These are phyloP conservation scores for Barbarea vulgaris DNA, from an alignment of 345 rosid species.

Conservation along the genomic window DNA sequence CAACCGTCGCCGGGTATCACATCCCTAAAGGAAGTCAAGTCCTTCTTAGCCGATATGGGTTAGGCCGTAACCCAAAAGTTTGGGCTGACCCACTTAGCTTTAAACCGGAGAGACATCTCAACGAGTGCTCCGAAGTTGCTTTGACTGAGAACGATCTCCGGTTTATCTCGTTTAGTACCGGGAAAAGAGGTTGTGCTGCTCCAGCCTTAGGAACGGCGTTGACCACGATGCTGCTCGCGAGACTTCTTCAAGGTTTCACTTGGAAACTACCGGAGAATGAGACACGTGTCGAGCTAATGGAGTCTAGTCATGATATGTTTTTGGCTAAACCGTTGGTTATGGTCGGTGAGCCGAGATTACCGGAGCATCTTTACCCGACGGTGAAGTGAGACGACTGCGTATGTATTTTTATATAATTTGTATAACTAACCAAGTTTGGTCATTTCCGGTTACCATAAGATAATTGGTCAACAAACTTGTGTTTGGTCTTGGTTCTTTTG, in stretches of 20 bases:
- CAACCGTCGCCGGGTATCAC: constrained; percentile 43
- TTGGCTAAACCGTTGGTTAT: constrained; percentile 46
- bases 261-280: constrained; percentile 41
- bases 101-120: constrained; percentile 47
- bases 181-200: constrained; percentile 51
- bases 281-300: constrained; percentile 40
- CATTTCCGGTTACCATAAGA: constrained; percentile 34
- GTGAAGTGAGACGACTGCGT: constrained; percentile 27
- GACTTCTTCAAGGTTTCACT: constrained; percentile 54
- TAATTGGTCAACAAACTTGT: constrained; percentile 36
- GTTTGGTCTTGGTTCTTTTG: constrained; percentile 19
- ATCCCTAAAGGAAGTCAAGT: constrained; percentile 53
- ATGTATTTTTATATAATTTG: neutral
- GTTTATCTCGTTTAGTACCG: constrained; percentile 57
- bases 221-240: constrained; percentile 53
- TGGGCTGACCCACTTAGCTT: constrained; percentile 44
- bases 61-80: constrained; percentile 47
- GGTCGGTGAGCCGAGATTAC: constrained; percentile 42
- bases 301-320: constrained; percentile 42
- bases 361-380: constrained; percentile 46
- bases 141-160: constrained; percentile 49
- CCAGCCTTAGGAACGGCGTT: constrained; percentile 47
- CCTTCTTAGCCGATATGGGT: constrained; percentile 43
- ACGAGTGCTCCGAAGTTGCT: constrained; percentile 43
- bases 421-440: constrained; percentile 26